These are phyloP conservation scores for Cyberlindnera nakhonratchasimensis DNA, from an alignment of 805 yeast species.

Conservation along the genomic window DNA sequence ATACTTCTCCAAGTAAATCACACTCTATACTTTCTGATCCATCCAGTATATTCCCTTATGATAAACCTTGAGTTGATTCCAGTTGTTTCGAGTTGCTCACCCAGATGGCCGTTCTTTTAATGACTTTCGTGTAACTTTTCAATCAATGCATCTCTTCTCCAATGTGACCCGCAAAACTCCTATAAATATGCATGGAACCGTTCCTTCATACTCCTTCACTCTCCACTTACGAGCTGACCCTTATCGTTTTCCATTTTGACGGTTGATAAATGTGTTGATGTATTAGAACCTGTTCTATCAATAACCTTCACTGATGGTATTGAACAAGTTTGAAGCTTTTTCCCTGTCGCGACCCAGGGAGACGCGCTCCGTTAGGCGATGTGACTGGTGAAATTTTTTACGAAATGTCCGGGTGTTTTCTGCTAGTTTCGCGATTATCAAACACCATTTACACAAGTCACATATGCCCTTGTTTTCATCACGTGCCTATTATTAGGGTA, in stretches of 20 bases:
- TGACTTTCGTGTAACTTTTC: conserved; percentile 1
- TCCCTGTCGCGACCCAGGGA: conserved; percentile 11
- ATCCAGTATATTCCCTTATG: too few relatives aligned
- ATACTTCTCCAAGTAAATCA: too few relatives aligned
- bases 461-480: too few relatives aligned
- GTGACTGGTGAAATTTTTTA: conserved; percentile 19
- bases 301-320: conserved; percentile 1
- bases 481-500: neutral
- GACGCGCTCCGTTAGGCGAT: conserved; percentile 1
- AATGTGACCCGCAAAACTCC: neutral
- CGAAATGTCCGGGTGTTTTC: conserved; percentile 11
- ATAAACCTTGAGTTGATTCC: too few relatives aligned
- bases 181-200: neutral
- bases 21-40: too few relatives aligned
- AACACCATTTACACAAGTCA: neutral
- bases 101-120: neutral
- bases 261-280: conserved; percentile 12
- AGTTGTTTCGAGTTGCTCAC: too few relatives aligned
- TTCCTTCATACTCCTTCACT: conserved; percentile 1
- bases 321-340: conserved; percentile 17
- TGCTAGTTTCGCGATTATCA: neutral
- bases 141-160: neutral
- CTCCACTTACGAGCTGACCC: conserved; percentile 93
- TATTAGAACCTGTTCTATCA: neutral
- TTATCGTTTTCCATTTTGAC: conserved; percentile 98